Percentiles rank a stretch among this genome's conserved stretches.
Conservation (phyloP, 2,329 filamentous ascomycete genomes). For the Alternaria arborescens region DNA sequence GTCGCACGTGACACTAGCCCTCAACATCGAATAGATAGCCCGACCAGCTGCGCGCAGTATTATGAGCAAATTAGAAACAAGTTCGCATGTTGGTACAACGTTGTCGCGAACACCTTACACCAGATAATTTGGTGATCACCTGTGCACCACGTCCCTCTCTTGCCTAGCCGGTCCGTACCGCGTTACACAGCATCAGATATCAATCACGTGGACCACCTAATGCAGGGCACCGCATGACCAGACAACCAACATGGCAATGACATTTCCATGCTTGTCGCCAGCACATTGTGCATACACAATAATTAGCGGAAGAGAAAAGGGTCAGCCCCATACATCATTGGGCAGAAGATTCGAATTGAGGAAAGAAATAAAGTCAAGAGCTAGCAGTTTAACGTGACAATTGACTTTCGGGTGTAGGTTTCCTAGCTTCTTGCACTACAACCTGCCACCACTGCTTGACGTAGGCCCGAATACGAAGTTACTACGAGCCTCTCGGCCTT, state of each 20-base stretch:
- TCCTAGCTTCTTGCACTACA: slow-evolving; percentile 2
- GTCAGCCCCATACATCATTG: neutral
- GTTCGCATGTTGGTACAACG: neutral
- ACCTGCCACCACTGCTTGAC: slow-evolving; percentile 2
- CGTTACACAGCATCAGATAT: slow-evolving; percentile 26
- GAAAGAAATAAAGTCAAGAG: neutral
- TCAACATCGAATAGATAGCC: neutral
- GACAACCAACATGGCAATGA: neutral
- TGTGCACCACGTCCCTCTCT: slow-evolving; percentile 1
- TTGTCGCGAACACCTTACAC: slow-evolving; percentile 4
- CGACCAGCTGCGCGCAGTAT: neutral
- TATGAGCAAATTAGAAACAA: neutral
- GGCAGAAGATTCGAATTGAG: neutral
- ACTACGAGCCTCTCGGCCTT: neutral
- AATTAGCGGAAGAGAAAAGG: neutral
- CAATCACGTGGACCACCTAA: slow-evolving; percentile 21
- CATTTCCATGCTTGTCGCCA: slow-evolving; percentile 7
- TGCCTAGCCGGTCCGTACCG: slow-evolving; percentile 20
- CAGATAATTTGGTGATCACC: neutral
- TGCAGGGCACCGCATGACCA: slow-evolving; percentile 17
- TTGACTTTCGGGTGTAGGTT: slow-evolving; percentile 3
- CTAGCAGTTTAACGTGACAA: slow-evolving; percentile 1
- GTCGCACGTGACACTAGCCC: slow-evolving; percentile 4
- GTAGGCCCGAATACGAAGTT: slow-evolving; percentile 6
- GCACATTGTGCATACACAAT: slow-evolving; percentile 5